Conservation (phyloP, 2,329 filamentous ascomycete genomes). For the Xylariaceae sp. region DNA sequence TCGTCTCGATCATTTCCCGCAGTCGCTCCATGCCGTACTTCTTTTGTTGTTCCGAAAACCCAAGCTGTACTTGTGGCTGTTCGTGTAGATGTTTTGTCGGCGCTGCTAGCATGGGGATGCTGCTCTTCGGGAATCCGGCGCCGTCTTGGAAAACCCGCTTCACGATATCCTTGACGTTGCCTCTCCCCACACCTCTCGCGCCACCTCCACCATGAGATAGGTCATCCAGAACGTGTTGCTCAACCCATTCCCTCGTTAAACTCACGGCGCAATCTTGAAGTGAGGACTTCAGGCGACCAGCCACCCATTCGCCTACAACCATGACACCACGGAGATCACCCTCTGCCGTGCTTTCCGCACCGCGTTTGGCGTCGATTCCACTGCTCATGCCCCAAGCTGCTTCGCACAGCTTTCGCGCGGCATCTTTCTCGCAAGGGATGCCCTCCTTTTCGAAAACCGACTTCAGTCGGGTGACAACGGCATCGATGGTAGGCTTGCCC, state of each 20-base stretch:
- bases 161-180: conserved; percentile 68
- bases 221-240: conserved; percentile 63
- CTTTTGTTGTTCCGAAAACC: conserved; percentile 68
- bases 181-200: conserved; percentile 65
- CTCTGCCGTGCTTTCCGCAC: conserved; percentile 62
- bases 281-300: conserved; percentile 58
- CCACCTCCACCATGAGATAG: conserved; percentile 66
- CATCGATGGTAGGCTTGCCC: conserved; percentile 80
- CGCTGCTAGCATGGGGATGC: conserved; percentile 37
- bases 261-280: conserved; percentile 38
- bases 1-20: conserved; percentile 70
- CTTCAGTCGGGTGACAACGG: conserved; percentile 76
- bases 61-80: conserved; percentile 55
- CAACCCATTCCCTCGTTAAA: conserved; percentile 72
- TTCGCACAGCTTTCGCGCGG: conserved; percentile 77
- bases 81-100: conserved; percentile 46
- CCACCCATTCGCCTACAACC: conserved; percentile 85
- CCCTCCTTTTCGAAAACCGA: conserved; percentile 83
- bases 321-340: conserved; percentile 76
- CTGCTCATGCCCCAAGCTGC: conserved; percentile 74
- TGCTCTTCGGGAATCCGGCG: conserved; percentile 64
- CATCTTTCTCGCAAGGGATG: conserved; percentile 82
- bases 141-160: conserved; percentile 74
- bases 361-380: conserved; percentile 63
- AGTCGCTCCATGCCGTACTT: conserved; percentile 67